Evolutionary conservation across 345 rosid genomes (phyloP), one percentile per base, ranked within the genome.

Genomic region (Brassica rapa): DNA sequence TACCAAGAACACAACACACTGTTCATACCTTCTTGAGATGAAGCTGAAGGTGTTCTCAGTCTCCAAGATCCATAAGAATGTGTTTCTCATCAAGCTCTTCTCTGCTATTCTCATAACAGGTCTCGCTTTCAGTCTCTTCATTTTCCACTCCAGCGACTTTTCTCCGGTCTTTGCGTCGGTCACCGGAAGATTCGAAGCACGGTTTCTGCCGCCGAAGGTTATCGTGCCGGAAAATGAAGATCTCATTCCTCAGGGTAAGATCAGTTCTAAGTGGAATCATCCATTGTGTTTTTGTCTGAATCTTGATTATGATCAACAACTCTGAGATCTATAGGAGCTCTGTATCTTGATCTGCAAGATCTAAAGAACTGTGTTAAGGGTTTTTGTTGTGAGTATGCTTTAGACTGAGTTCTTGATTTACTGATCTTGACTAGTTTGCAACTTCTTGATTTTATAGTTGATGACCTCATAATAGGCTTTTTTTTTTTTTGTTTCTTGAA

Each of bases 71-170:
- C 84, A 75, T 83, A 84, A 86, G 77, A 82, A 82, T 71, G 81
- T 86, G 77, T 79, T 88, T 77, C 71, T 88, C 33, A 68, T 89
- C 43, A 92, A 86, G 84, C 69, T 94, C 27, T 82, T 81, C 27
- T 81, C 87, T 32, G 75, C 84, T 27, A 14, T 84, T 75, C 82
- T 94, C 30, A 70, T 92, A 30, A 32, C 83, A 43, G 87, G 88
- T 85, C 73, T 90, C 27, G 97, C 87, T 70, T 83, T 88, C 64
- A 74, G 86, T 78, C 83, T 92, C 66, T 79, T 94, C 76, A 80
- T 83, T 66, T 35, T 76, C 73, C 77, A 70, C 64, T 81, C 60
- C 65, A 57, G 3, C 46, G 76, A 76, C 6, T 71, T 75, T 21
- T 81, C 77, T 71, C 77, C 83, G 1, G 41, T 71, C 30, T 70